phyloP scores from a whole-genome alignment of 2,329 filamentous ascomycete genomes.

The Triangularia setosa region DNA sequence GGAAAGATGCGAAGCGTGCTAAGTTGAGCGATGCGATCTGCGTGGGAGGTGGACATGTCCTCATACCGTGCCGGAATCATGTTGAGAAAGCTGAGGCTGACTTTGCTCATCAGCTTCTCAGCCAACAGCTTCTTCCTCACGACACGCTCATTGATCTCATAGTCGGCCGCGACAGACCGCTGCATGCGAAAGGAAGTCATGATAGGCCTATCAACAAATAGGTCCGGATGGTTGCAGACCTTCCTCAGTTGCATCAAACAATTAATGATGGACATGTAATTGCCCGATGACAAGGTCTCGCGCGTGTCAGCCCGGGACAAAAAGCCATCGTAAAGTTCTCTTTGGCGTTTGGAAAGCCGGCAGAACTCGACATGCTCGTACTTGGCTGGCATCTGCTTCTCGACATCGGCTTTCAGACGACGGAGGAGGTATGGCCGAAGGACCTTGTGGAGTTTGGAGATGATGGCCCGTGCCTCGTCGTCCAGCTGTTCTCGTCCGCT shows the following conservation, averaged over 20 bases:
- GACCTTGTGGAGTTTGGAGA: slow-evolving; percentile 90
- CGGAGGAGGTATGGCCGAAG: slow-evolving; percentile 87
- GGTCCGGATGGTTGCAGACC: slow-evolving; percentile 96
- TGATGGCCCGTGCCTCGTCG: slow-evolving; percentile 86
- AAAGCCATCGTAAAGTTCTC: slow-evolving; percentile 95
- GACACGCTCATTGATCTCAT: slow-evolving; percentile 66
- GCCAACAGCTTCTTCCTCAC: slow-evolving; percentile 64
- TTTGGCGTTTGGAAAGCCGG: slow-evolving; percentile 88
- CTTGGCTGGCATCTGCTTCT: slow-evolving; percentile 98
- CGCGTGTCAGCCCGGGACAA: slow-evolving; percentile 86
- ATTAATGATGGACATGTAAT: slow-evolving; percentile 97
- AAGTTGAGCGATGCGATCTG: slow-evolving; percentile 58
- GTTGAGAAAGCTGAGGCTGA: slow-evolving; percentile 75
- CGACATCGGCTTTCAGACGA: slow-evolving; percentile 90
- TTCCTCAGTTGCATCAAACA: slow-evolving; percentile 96
- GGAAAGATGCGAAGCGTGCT: slow-evolving; percentile 68
- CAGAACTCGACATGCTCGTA: slow-evolving; percentile 97
- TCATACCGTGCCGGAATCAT: slow-evolving; percentile 71
- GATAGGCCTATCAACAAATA: slow-evolving; percentile 93
- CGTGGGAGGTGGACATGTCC: slow-evolving; percentile 51
- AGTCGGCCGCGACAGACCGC: slow-evolving; percentile 71
- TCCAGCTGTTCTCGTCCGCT: slow-evolving; percentile 92
- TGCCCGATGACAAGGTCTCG: slow-evolving; percentile 83
- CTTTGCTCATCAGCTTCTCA: slow-evolving; percentile 56
- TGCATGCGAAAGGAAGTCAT: slow-evolving; percentile 95